Conservation (phyloP, 2,329 filamentous ascomycete species). For the Trichoderma oligosporum region DNA sequence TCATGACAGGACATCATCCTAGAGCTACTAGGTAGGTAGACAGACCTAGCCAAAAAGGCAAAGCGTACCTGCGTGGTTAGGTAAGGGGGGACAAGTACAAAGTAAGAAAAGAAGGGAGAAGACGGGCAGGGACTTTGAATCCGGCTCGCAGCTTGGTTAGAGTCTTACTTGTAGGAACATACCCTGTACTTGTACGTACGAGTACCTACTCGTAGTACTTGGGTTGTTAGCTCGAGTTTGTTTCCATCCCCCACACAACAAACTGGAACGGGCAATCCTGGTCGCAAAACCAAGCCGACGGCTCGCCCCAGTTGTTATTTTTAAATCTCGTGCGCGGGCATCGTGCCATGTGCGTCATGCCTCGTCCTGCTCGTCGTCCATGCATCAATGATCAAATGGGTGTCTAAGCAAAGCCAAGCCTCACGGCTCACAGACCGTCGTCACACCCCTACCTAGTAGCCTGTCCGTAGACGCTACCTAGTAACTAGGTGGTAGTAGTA, state of each 20-base stretch:
- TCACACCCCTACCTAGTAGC: constrained; percentile 13
- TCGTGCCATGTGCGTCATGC: constrained; percentile 22
- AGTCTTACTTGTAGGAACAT: too few species aligned
- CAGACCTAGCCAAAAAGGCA: not conserved
- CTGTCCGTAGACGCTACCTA: too few species aligned
- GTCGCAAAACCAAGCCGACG: constrained; percentile 18
- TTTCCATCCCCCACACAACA: constrained; percentile 15
- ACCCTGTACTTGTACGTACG: too few species aligned
- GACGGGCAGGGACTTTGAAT: constrained; percentile 1
- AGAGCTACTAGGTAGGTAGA: too few species aligned
- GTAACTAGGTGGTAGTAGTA: too few species aligned
- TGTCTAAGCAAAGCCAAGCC: constrained; percentile 14
- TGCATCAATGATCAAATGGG: not conserved
- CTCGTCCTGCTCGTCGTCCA: constrained; percentile 1
- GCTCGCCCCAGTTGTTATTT: constrained; percentile 22
- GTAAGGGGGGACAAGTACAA: too few species aligned
- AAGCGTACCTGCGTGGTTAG: constrained; percentile 2
- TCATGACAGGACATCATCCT: not conserved
- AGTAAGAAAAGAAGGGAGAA: constrained; percentile 7
- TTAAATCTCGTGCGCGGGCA: constrained; percentile 20
- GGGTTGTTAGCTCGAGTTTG: constrained; percentile 13
- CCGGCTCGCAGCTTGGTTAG: not conserved
- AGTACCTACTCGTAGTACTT: too few species aligned
- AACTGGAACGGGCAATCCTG: not conserved
- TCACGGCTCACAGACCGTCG: constrained; percentile 1